Evolutionary conservation across 1,139 yeast species (phyloP).

Genomic region (Debaryomyces psychrophilus): DNA sequence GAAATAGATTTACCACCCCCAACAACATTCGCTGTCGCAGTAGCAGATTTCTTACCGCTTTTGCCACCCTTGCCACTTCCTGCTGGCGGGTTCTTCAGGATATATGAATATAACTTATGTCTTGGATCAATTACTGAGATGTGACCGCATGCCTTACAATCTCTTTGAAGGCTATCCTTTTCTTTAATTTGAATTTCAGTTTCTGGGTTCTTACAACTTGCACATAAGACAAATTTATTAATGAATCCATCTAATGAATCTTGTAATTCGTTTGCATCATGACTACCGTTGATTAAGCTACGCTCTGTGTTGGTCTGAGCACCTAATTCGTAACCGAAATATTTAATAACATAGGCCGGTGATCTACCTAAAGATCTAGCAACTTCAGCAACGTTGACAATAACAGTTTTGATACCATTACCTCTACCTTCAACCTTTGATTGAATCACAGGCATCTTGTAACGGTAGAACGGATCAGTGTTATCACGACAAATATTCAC

Average conservation of each 20-base stretch:
- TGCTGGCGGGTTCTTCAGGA: slow-evolving; percentile 90
- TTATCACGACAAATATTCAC: slow-evolving; percentile 96
- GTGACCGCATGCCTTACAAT: slow-evolving; percentile 98
- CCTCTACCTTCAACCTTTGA: slow-evolving; percentile 99
- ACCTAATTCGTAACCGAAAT: slow-evolving; percentile 95
- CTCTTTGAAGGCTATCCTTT: slow-evolving; percentile 78
- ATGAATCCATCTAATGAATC: slow-evolving; percentile 94
- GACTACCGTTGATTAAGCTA: slow-evolving; percentile 92
- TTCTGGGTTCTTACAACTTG: slow-evolving; percentile 95
- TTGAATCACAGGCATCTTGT: slow-evolving; percentile 97
- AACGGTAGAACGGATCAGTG: slow-evolving; percentile 97
- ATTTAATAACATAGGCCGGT: slow-evolving; percentile 86
- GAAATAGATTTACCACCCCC: slow-evolving; percentile 85
- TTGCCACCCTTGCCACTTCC: slow-evolving; percentile 47
- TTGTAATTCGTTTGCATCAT: slow-evolving; percentile 87
- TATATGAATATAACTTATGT: slow-evolving; percentile 83
- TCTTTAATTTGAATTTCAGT: slow-evolving; percentile 85
- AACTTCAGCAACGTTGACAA: slow-evolving; percentile 87
- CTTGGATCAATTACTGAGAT: slow-evolving; percentile 82
- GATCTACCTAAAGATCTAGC: slow-evolving; percentile 96
- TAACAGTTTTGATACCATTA: slow-evolving; percentile 97
- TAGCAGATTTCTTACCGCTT: slow-evolving; percentile 71
- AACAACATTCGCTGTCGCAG: slow-evolving; percentile 88
- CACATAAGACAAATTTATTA: slow-evolving; percentile 89
- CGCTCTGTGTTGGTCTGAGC: slow-evolving; percentile 92